Evolutionary conservation across 179 eudicot genomes (phyloP), one percentile per base, ranked within the genome.

Genomic region (Silene vulgaris): DNA sequence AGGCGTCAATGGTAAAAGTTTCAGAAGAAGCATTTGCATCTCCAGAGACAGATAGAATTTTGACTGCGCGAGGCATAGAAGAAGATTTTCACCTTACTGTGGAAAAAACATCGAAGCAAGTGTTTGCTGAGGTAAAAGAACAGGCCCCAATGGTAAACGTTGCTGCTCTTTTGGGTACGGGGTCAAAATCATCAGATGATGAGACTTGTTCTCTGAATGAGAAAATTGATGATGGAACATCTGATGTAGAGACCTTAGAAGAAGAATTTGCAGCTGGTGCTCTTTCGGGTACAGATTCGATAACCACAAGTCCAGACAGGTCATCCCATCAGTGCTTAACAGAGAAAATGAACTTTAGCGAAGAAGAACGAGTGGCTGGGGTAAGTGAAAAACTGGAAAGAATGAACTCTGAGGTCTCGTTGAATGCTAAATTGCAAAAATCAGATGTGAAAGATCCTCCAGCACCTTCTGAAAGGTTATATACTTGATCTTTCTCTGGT

Each of bases 151-250:
- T 52, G 19, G 59, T 52, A 52, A 52, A 52, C 5, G 3, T 16
- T 52, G 14, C 59, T 79, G 50, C 45, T 70, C 14, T 69, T 79
- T 52, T 52, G 59, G 59, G 4, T 14, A 13, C 5, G 59, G 59
- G 17, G 5, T 52, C 59, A 52, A 4, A 52, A 52, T 63, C 86
- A 80, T 78, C 77, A 72, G 84, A 74, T 61, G 78, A 77, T 37
- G 79, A 87, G 77, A 77, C 75, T 73, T 72, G 76, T 72, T 76
- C 85, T 57, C 35, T 62, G 71, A 81, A 50, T 68, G 72, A 69
- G 64, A 78, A 75, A 69, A 77, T 45, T 64, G 70, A 45, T 74
- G 56, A 63, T 61, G 67, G 69, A 69, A 52, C 78, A 65, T 74
- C 75, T 60, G 84, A 72, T 72, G 81, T 75, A 72, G 72, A 77